A percentile compares a stretch with the other conserved stretches of the same genome.
phyloP scores from a whole-genome alignment of 2,329 filamentous ascomycete genomes.

The Fusarium tjaetaba region DNA sequence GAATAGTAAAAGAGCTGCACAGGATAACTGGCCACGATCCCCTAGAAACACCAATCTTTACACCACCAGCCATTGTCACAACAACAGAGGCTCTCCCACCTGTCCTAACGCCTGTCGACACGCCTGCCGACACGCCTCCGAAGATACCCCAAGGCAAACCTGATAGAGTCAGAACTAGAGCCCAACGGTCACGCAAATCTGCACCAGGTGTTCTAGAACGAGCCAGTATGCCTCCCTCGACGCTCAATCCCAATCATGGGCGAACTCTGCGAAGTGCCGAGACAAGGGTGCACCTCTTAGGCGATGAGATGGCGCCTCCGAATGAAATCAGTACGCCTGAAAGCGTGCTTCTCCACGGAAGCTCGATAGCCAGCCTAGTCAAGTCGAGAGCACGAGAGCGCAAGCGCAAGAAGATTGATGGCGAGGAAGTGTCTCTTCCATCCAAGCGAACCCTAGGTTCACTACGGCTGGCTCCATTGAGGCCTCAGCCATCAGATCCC shows the following conservation, averaged over 20 bases:
- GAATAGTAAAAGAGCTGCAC: slow-evolving; percentile 54
- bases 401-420: slow-evolving; percentile 59
- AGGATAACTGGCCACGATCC: slow-evolving; percentile 46
- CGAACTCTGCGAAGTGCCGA: slow-evolving; percentile 41
- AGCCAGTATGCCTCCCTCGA: slow-evolving; percentile 45
- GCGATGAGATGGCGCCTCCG: background rate
- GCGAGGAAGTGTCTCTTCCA: slow-evolving; percentile 48
- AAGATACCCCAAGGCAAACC: slow-evolving; percentile 15
- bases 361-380: slow-evolving; percentile 62
- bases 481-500: slow-evolving; percentile 34
- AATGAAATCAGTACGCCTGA: slow-evolving; percentile 8
- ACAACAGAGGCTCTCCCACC: background rate
- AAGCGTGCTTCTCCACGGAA: slow-evolving; percentile 24
- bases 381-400: slow-evolving; percentile 59
- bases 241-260: slow-evolving; percentile 51
- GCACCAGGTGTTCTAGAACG: slow-evolving; percentile 51
- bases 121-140: background rate
- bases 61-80: slow-evolving; percentile 18
- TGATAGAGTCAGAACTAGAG: slow-evolving; percentile 38
- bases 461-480: slow-evolving; percentile 45
- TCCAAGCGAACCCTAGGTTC: slow-evolving; percentile 24
- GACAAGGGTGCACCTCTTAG: background rate
- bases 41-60: slow-evolving; percentile 28
- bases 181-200: slow-evolving; percentile 52
- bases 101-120: background rate